Conservation (phyloP, 1,139 yeast genomes). For the Candida pseudoviswanathii region DNA sequence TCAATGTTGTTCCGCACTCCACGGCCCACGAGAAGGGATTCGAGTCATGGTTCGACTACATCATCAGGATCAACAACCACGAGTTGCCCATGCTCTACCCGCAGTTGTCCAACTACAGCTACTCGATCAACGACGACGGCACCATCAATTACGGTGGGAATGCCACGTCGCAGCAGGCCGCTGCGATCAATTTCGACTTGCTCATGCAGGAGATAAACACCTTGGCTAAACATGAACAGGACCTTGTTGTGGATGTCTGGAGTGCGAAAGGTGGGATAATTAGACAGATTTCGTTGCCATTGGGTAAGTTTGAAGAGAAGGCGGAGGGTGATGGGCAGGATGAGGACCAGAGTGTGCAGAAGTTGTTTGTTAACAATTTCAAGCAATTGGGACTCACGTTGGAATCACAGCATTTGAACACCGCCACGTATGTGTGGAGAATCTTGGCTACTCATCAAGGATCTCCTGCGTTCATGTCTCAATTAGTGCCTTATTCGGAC, state of each 20-base stretch:
- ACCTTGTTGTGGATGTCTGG: constrained; percentile 73
- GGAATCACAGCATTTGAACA: constrained; percentile 74
- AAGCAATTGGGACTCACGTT: constrained; percentile 61
- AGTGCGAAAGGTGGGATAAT: constrained; percentile 82
- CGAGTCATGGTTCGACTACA: constrained; percentile 86
- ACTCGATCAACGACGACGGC: constrained; percentile 47
- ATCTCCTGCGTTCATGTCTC: constrained; percentile 87
- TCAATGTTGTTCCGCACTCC: constrained; percentile 45
- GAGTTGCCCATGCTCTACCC: constrained; percentile 59
- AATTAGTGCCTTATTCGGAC: constrained; percentile 82
- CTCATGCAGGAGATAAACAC: constrained; percentile 37
- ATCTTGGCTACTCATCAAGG: constrained; percentile 71
- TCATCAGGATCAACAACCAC: constrained; percentile 75
- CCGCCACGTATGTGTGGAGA: constrained; percentile 88
- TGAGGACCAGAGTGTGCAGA: constrained; percentile 12
- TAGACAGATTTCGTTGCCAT: constrained; percentile 53
- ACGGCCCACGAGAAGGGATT: constrained; percentile 44
- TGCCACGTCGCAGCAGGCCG: constrained; percentile 40
- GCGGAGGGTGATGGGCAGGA: constrained; percentile 10
- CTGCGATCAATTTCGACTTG: constrained; percentile 36
- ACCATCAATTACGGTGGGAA: constrained; percentile 41
- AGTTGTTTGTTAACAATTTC: constrained; percentile 27
- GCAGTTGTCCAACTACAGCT: constrained; percentile 31
- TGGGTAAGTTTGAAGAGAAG: constrained; percentile 25
- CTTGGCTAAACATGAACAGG: constrained; percentile 35